Evolutionary conservation across 352 stramenopile species (phyloP), one percentile per base, ranked within the genome.

Genomic region (Globisporangium solare): DNA sequence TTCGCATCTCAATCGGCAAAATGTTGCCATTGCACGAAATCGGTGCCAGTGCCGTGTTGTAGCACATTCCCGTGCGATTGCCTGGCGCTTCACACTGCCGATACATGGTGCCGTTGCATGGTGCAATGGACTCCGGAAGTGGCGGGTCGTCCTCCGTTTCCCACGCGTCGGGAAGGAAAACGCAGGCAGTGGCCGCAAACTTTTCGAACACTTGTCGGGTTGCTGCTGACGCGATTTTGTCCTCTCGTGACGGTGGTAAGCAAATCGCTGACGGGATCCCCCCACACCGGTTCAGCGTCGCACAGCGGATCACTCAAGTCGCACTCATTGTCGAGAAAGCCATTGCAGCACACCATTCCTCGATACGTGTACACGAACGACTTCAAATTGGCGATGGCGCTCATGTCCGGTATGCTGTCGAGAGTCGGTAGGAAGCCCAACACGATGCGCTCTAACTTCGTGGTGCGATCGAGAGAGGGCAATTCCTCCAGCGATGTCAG

Each of bases 401-500:
- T 17, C 24, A 54, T 15, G 12, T 54, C 48, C 5, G 48, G 48
- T 12, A 54, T 18, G 6, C 3, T 15, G 48, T 21, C 48, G 45
- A 27, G 18, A 32, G 6, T 49, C 5, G n/a, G 45, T 8, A 14
- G 20, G 6, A 32, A 5, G 24, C 3, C 24, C 6, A 31, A 31
- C 6, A 31, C 13, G 15, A 40, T 22, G 2, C 22, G 53, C 42
- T 59, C 42, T n/a, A 79, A 49, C 11, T 74, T 79, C 7, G 47
- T 55, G 11, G 76, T 61, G 1, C 66, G 54, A 54, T 59, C 21
- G 15, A 79, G 68, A 7, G 68, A 63, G 18, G 70, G 67, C 0
- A 79, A 57, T 0, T 49, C 53, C 37, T 50, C n/a, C 32, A 76
- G 14, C 6, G 10, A 17, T 12, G 27, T 37, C 2, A 54, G 14